A percentile compares a stretch with the other conserved stretches of the same genome.
phyloP scores from a whole-genome alignment of 805 yeast genomes.

The Yamadazyma laniorum region DNA sequence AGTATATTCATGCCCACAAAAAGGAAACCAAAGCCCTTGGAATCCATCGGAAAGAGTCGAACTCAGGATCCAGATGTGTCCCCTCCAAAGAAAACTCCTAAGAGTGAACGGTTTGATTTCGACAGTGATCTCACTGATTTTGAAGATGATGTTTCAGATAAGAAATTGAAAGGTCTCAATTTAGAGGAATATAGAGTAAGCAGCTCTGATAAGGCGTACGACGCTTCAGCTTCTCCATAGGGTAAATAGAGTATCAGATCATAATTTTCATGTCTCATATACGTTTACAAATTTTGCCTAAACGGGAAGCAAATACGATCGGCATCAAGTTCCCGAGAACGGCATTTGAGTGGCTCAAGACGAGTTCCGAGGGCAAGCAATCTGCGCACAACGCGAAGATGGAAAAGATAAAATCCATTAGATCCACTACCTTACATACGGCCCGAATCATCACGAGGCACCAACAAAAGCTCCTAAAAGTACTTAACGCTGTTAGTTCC shows the following conservation, averaged over 20 bases:
- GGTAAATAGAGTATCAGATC: too few relatives aligned
- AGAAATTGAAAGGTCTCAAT: conserved; percentile 3
- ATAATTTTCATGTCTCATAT: too few relatives aligned
- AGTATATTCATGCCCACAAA: conserved; percentile 12
- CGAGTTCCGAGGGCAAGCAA: conserved; percentile 4
- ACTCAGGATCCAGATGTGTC: conserved; percentile 1
- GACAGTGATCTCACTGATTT: conserved; percentile 27
- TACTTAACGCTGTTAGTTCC: too few relatives aligned
- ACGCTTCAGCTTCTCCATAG: too few relatives aligned
- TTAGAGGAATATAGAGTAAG: conserved; percentile 3
- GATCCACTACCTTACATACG: too few relatives aligned
- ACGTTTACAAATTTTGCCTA: not conserved
- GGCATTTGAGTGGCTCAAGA: not conserved
- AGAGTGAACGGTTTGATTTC: conserved; percentile 4
- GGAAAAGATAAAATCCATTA: conserved; percentile 12
- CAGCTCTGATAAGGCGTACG: too few relatives aligned
- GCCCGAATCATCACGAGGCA: too few relatives aligned
- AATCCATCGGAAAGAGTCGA: not conserved
- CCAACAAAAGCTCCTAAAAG: too few relatives aligned
- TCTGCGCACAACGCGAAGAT: too few relatives aligned
- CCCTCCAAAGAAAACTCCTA: conserved; percentile 1
- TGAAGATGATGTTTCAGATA: conserved; percentile 20
- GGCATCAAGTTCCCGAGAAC: not conserved
- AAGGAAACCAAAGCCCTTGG: conserved; percentile 1
- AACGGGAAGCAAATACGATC: conserved; percentile 1